Conservation (phyloP, 2,329 filamentous ascomycete genomes). For the Massarina eburnea region DNA sequence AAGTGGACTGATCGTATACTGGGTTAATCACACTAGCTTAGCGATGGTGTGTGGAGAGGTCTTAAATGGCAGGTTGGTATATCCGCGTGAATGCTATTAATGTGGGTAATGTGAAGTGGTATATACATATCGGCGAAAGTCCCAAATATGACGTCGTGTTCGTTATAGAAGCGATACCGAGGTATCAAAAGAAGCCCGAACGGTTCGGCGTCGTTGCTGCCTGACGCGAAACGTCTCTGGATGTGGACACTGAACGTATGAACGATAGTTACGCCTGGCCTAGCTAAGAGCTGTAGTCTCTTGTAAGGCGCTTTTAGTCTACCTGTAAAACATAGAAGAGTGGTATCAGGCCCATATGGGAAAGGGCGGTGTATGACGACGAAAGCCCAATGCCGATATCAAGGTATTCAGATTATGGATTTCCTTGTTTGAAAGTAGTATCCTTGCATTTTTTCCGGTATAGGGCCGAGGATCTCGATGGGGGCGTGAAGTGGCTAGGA, state of each 20-base stretch:
- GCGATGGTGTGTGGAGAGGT: neutral
- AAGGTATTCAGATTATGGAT: neutral
- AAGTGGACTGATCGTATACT: neutral
- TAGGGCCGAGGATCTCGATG: neutral
- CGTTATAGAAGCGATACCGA: neutral
- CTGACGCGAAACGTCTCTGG: neutral
- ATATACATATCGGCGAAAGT: conserved; percentile 1
- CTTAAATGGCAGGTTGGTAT: neutral
- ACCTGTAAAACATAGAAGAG: neutral
- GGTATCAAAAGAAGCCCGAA: neutral
- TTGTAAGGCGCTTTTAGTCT: neutral
- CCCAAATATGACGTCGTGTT: neutral
- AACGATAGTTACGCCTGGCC: neutral
- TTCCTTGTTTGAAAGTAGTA: neutral
- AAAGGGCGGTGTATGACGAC: neutral
- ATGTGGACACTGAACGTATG: neutral
- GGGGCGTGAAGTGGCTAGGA: neutral
- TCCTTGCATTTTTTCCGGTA: neutral
- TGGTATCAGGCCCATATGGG: neutral
- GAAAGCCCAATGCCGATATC: neutral
- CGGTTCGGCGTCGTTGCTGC: neutral
- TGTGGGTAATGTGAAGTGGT: neutral
- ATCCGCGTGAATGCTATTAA: neutral
- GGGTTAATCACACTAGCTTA: too few species aligned
- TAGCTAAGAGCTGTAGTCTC: neutral